Conservation (phyloP, 139 green algal genomes). For the Monoraphidium neglectum region DNA sequence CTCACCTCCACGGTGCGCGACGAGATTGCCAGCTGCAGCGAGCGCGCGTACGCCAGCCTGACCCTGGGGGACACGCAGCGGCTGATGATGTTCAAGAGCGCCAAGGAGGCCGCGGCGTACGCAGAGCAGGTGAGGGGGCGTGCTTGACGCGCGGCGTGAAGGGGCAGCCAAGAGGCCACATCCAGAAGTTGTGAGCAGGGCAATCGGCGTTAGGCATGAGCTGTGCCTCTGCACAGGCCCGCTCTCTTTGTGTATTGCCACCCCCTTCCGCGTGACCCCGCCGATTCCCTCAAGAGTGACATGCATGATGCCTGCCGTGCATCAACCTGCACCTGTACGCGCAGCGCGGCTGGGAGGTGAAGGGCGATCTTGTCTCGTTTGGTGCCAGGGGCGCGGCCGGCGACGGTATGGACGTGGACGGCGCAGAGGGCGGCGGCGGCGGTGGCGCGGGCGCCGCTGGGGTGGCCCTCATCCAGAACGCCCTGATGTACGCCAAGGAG, state of each 20-base stretch:
- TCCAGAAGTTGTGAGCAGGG: neutral
- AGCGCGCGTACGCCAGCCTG: conserved; percentile 84
- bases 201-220: neutral
- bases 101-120: conserved; percentile 58
- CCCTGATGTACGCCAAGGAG: conserved; percentile 92
- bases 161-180: neutral
- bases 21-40: conserved; percentile 92
- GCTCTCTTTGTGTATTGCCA: neutral
- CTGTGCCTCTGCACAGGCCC: neutral
- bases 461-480: conserved; percentile 84
- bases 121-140: conserved; percentile 44
- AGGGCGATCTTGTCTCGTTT: neutral
- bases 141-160: neutral
- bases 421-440: conserved; percentile 4
- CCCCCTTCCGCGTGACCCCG: neutral
- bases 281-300: no score
- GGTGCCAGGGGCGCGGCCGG: conserved; percentile 5
- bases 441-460: neutral
- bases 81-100: conserved; percentile 77
- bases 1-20: conserved; percentile 87
- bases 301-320: no score
- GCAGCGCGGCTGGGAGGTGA: neutral
- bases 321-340: neutral
- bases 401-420: neutral
- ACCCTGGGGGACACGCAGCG: conserved; percentile 70